phyloP scores from a whole-genome alignment of 1,139 yeast genomes.

The Nematodospora anomalae region DNA sequence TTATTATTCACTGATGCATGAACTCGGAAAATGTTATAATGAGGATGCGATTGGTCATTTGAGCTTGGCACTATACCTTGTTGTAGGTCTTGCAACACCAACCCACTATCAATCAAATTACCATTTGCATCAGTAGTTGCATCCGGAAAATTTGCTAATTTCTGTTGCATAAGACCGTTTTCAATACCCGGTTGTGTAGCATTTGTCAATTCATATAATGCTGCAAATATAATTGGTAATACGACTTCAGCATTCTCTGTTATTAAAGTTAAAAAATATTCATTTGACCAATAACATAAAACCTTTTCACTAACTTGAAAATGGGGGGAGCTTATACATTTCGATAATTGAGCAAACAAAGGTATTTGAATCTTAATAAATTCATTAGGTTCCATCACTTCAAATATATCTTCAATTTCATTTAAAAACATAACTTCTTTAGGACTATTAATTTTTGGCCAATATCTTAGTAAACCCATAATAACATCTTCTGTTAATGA shows the following conservation, averaged over 20 bases:
- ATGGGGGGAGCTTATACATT: conserved; percentile 92
- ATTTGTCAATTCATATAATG: conserved; percentile 79
- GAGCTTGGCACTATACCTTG: conserved; percentile 19
- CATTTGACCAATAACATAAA: conserved; percentile 91
- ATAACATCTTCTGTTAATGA: conserved; percentile 89
- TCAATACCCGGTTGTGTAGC: conserved; percentile 52
- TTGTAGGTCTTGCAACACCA: conserved; percentile 24
- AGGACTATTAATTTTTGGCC: conserved; percentile 97
- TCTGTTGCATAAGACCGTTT: conserved; percentile 48
- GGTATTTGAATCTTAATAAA: conserved; percentile 92
- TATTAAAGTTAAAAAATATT: conserved; percentile 84
- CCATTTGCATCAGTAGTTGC: conserved; percentile 49
- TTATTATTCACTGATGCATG: conserved; percentile 21
- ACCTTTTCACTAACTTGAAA: conserved; percentile 98
- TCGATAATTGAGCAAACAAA: conserved; percentile 87
- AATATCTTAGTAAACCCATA: conserved; percentile 86
- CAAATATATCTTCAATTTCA: conserved; percentile 95
- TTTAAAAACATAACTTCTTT: conserved; percentile 94
- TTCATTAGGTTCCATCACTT: conserved; percentile 92
- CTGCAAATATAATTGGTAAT: conserved; percentile 86
- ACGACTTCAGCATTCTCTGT: conserved; percentile 91
- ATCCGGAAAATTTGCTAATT: conserved; percentile 40
- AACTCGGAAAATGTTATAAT: conserved; percentile 17
- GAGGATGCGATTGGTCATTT: conserved; percentile 18
- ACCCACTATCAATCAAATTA: conserved; percentile 42